Percentiles rank a stretch among this genome's conserved stretches.
Evolutionary conservation across 345 rosid species (phyloP).

Genomic region (Cochlearia excelsa): DNA sequence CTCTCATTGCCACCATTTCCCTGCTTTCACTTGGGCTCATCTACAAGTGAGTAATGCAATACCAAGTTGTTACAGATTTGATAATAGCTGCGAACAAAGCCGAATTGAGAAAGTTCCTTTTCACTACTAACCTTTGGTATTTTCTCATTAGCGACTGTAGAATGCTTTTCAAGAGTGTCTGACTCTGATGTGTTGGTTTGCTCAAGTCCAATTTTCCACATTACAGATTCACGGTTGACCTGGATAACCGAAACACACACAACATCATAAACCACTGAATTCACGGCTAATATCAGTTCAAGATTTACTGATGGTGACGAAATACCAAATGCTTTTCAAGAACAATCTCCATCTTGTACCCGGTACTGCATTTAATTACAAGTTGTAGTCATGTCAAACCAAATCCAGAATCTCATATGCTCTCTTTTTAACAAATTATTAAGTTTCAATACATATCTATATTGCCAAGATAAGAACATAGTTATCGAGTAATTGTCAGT

Average conservation of each 20-base stretch:
- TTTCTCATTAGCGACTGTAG: slow-evolving; percentile 25
- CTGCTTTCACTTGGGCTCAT: neutral
- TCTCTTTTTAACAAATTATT: neutral
- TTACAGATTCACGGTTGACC: slow-evolving; percentile 63
- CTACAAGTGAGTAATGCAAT: slow-evolving; percentile 26
- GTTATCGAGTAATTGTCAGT: neutral
- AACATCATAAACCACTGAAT: slow-evolving; percentile 20
- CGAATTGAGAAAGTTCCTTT: slow-evolving; percentile 12
- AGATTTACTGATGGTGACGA: neutral
- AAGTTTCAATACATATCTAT: neutral
- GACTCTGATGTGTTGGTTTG: slow-evolving; percentile 25
- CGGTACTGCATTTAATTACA: slow-evolving; percentile 62
- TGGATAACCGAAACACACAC: slow-evolving; percentile 33
- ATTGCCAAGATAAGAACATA: too few species aligned
- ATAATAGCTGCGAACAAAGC: too few species aligned
- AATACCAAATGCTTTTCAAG: slow-evolving; percentile 69
- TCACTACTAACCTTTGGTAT: slow-evolving; percentile 21
- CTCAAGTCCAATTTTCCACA: slow-evolving; percentile 58
- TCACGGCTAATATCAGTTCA: slow-evolving; percentile 1
- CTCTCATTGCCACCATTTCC: neutral
- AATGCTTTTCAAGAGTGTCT: slow-evolving; percentile 15
- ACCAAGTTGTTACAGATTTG: slow-evolving; percentile 6
- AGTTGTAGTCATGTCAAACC: slow-evolving; percentile 15
- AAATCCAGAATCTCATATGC: slow-evolving; percentile 7
- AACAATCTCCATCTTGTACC: slow-evolving; percentile 68